Conservation (phyloP, 495 filamentous ascomycete genomes). For the Penicillium canescens region DNA sequence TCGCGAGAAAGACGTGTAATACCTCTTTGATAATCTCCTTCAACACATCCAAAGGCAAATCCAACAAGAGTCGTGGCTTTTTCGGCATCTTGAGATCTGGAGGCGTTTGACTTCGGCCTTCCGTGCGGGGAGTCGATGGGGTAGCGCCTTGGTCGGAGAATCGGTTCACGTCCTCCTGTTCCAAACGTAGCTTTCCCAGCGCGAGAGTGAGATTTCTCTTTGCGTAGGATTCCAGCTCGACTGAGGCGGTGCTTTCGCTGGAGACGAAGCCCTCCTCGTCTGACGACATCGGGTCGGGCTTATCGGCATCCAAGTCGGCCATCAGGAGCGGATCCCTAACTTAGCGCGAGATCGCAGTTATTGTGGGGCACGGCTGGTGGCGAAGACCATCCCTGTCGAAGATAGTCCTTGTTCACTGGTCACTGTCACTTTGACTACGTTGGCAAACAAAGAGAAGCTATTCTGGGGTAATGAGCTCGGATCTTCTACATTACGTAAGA, state of each 20-base stretch:
- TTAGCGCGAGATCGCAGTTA: neutral
- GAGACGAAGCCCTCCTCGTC: slow-evolving; percentile 40
- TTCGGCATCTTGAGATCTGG: slow-evolving; percentile 9
- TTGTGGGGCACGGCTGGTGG: neutral
- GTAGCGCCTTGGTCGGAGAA: slow-evolving; percentile 7
- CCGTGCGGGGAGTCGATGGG: slow-evolving; percentile 10
- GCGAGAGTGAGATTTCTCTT: slow-evolving; percentile 11
- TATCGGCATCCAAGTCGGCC: slow-evolving; percentile 22
- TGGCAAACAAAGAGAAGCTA: no score
- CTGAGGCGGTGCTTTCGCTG: slow-evolving; percentile 33
- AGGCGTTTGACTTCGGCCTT: neutral
- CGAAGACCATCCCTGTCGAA: slow-evolving; percentile 7
- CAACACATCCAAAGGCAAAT: slow-evolving; percentile 84
- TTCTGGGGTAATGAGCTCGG: no score
- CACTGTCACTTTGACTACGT: no score
- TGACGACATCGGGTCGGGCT: slow-evolving; percentile 26
- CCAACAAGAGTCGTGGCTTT: slow-evolving; percentile 60
- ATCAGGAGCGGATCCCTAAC: slow-evolving; percentile 9
- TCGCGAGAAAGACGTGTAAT: slow-evolving; percentile 20
- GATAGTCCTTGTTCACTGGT: no score
- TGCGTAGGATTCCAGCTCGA: slow-evolving; percentile 11
- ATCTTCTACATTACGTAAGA: no score
- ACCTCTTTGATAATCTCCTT: slow-evolving; percentile 90
- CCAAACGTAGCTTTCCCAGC: slow-evolving; percentile 36
- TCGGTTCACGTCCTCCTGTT: slow-evolving; percentile 12